Evolutionary conservation across 495 filamentous ascomycete species (phyloP), one percentile per base, ranked within the genome.

Genomic region (Daldinia grandis): DNA sequence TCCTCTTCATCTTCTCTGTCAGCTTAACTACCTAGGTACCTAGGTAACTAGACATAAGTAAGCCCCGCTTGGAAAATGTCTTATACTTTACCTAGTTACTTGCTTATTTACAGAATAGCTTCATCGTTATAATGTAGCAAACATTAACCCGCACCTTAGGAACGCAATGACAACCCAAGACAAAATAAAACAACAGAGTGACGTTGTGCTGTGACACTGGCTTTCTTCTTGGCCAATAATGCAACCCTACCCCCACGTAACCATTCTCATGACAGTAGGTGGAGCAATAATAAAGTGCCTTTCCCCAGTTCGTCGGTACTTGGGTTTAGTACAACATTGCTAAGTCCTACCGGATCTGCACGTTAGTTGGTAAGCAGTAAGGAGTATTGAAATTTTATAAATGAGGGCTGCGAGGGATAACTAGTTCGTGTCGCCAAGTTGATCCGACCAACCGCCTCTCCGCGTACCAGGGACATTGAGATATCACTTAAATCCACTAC

Each of bases 291-390:
- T 40, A 38, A 30, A 51, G 15, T 30, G 33, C 21, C 47, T 40
- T 68, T 68, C 58, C 58, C 58, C 66, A 58, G 58, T 57, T 40
- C 57, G 53, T 62, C 40, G 27, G 49, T 38, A 40, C 24, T 31
- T 47, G 27, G 38, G 49, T 37, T 28, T 56, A 24, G 30, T 58
- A 64, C 10, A 30, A 8, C 37, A 40, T 25, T 59, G 19, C 24
- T 40, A 47, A 24, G 8, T 19, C 42, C 42, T 47, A 47, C 42
- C 42, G 24, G 9, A 21, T 47, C 42, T 47, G 42, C 42, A 47
- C 17, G 42, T 47, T 47, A 47, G 42, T 47, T 47, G 42, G 42
- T 47, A 47, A 47, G 42, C 17, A 47, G 42, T 47, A 24, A 47
- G 42, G 42, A 47, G 42, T 47, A 47, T 47, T 47, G 19, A 24